A percentile compares a stretch with the other conserved stretches of the same genome.
Evolutionary conservation across 768 basidiomycete genomes (phyloP).

Genomic region (Lactifluus hygrophoroides): DNA sequence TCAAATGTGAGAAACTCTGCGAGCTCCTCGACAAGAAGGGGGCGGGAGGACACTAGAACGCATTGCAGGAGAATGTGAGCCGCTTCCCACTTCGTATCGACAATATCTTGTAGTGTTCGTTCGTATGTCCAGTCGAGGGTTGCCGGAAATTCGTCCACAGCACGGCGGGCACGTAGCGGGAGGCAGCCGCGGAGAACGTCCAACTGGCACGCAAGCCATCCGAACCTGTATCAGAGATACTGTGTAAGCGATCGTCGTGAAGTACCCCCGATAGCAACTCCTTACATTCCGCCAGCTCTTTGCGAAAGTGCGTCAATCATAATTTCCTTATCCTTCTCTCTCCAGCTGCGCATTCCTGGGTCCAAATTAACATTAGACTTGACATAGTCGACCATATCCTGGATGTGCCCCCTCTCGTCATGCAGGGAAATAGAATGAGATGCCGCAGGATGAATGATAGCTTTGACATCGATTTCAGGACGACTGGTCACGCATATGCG

Average conservation of each 20-base stretch:
- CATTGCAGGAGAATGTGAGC: not conserved
- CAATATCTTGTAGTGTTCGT: not conserved
- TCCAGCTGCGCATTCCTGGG: not conserved
- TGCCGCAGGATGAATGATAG: not conserved
- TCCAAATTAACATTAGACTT: not conserved
- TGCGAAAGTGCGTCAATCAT: not conserved
- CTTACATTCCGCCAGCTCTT: not conserved
- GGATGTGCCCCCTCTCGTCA: not conserved
- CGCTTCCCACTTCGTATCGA: not conserved
- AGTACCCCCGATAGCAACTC: not conserved
- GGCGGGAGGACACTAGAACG: not conserved
- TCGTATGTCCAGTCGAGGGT: not conserved
- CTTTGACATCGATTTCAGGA: not conserved
- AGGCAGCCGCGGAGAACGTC: not conserved
- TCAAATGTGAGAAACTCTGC: not conserved
- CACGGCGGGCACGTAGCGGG: not conserved
- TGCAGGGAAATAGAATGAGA: not conserved
- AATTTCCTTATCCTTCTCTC: not conserved
- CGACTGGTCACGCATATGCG: not conserved
- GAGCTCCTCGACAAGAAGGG: not conserved
- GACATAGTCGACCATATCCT: not conserved
- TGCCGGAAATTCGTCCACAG: not conserved
- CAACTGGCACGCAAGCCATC: not conserved
- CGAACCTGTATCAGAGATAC: not conserved
- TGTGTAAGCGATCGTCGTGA: not conserved